Evolutionary conservation across 2,329 filamentous ascomycete species (phyloP).

Genomic region (Metarhizium album): DNA sequence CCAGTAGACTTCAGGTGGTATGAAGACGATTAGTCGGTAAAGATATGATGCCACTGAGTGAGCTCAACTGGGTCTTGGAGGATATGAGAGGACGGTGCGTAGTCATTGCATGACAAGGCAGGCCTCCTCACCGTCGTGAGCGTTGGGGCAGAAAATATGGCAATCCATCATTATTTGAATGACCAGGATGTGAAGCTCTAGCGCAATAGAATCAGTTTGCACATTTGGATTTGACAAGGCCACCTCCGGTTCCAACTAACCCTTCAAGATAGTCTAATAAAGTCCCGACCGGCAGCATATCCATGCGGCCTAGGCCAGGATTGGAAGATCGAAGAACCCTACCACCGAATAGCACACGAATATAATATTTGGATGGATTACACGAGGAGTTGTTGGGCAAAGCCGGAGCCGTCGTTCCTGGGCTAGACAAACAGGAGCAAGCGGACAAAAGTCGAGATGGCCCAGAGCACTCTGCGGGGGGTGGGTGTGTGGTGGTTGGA

Average conservation of each 20-base stretch:
- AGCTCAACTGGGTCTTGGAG: no score
- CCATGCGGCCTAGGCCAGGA: conserved; percentile 54
- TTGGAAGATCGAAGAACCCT: conserved; percentile 55
- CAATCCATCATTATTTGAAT: not conserved
- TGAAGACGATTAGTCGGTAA: not conserved
- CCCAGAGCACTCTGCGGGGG: conserved; percentile 17
- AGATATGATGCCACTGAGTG: not conserved
- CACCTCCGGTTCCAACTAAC: conserved; percentile 46
- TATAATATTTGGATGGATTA: conserved; percentile 29
- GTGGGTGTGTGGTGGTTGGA: not conserved
- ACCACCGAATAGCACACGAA: conserved; percentile 64
- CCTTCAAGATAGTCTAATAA: conserved; percentile 63
- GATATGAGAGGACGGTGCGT: not conserved
- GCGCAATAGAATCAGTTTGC: not conserved
- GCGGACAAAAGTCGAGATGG: conserved; percentile 15
- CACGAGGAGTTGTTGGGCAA: not conserved
- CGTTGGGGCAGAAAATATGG: conserved; percentile 3
- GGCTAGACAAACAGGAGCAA: conserved; percentile 16
- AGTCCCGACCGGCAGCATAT: conserved; percentile 58
- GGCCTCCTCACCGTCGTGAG: no score
- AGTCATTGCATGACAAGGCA: not conserved
- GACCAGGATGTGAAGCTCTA: not conserved
- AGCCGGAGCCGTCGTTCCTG: conserved; percentile 1
- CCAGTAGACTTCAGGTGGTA: not conserved
- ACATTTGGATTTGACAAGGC: conserved; percentile 27